phyloP scores from a whole-genome alignment of 805 yeast genomes.

The Geotrichum ghanense region DNA sequence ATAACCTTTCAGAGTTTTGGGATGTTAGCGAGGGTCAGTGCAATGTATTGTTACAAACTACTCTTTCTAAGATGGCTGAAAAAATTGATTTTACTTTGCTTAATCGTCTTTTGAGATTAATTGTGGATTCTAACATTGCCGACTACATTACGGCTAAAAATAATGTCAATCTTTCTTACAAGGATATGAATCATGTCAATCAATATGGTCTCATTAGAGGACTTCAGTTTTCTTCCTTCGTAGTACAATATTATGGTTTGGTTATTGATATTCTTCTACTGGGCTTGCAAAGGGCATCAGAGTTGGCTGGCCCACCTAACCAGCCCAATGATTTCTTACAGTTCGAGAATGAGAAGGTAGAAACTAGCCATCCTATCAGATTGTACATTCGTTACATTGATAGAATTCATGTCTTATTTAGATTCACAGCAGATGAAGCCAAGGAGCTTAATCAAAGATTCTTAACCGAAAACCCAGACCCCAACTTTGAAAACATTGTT shows the following conservation, averaged over 20 bases:
- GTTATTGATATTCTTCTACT: constrained; percentile 69
- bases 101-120: constrained; percentile 66
- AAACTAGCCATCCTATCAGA: constrained; percentile 63
- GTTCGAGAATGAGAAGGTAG: constrained; percentile 47
- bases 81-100: constrained; percentile 81
- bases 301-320: constrained; percentile 68
- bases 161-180: constrained; percentile 69
- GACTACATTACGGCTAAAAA: constrained; percentile 88
- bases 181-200: constrained; percentile 92
- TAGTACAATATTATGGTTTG: constrained; percentile 83
- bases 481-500: constrained; percentile 73
- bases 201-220: constrained; percentile 84
- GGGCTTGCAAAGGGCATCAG: constrained; percentile 79
- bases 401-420: constrained; percentile 65
- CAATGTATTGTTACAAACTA: constrained; percentile 74
- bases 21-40: constrained; percentile 60
- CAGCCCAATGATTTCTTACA: constrained; percentile 72
- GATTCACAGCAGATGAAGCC: constrained; percentile 63
- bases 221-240: constrained; percentile 79
- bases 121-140: constrained; percentile 84
- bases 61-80: constrained; percentile 60
- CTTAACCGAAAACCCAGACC: constrained; percentile 80
- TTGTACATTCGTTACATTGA: constrained; percentile 77
- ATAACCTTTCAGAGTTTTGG: constrained; percentile 74
- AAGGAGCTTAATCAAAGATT: constrained; percentile 65